Evolutionary conservation across 371 early-diverging fungal species (phyloP), one percentile per base, ranked within the genome.

Genomic region (Batrachochytrium dendrobatidis): DNA sequence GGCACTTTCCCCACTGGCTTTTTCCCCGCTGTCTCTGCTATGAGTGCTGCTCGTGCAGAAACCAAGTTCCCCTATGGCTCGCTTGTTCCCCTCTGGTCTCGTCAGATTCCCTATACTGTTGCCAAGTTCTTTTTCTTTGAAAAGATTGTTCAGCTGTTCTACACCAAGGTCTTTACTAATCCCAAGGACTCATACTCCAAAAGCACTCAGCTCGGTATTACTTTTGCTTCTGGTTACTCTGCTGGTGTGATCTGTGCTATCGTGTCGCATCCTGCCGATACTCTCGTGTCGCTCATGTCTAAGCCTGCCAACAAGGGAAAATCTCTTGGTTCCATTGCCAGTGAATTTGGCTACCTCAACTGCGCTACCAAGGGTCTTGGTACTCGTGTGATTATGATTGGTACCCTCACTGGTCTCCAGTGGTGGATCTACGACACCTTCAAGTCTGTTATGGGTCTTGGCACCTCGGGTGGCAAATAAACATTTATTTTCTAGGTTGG

Each of bases 201-300:
- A 70, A 25, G 67, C 30, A 80, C 86, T 69, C 90, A 92, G 75
- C 79, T 92, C 50, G 83, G 83, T 52, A 83, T 93, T 59, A 84
- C 90, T 65, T 84, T 92, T 67, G 82, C 83, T 18, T 86, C 89
- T 59, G 95, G 95, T 66, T 85, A 90, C 77, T 83, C 85, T 72
- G 95, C 95, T 34, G 95, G 95, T 68, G 69, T 91, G 61, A 82
- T 88, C 62, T 90, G 90, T 70, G 94, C 97, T 53, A 82, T 94
- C 60, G 86, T 95, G 39, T 93, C 94, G 18, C 95, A 95, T 72
- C 96, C 97, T 17, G 96, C 97, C 60, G 96, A 95, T 75, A 88
- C 94, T 0, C 71, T 94, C 49, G 81, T 94, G 53, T 94, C 95
- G 62, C 88, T 94, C 79, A 81, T 96, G 58, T 85, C 85, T 79